phyloP scores from a whole-genome alignment of 345 rosid species.

The Salix purpurea region DNA sequence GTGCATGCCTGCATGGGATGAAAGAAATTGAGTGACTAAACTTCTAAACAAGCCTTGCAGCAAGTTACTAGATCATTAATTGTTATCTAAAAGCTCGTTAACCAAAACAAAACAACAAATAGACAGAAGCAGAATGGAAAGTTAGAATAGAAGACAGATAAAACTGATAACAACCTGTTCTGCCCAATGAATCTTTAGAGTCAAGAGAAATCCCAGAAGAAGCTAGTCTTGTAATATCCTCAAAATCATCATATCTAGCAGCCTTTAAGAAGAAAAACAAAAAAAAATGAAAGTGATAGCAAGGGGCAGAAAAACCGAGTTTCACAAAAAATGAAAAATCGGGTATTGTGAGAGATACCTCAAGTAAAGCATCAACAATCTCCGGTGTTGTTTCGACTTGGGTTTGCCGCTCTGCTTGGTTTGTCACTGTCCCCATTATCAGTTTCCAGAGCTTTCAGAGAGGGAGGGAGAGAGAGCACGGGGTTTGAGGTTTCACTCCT shows the following conservation, averaged over 20 bases:
- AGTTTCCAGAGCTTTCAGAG: not conserved
- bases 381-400: slow-evolving; percentile 30
- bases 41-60: not conserved
- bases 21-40: not conserved
- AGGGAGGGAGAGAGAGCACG: not conserved
- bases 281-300: not conserved
- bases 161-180: slow-evolving; percentile 50
- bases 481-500: not conserved
- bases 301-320: not conserved
- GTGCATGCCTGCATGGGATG: not conserved
- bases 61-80: not conserved
- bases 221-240: slow-evolving; percentile 54
- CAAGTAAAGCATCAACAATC: slow-evolving; percentile 54
- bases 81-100: too few species aligned
- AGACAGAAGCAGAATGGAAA: not conserved
- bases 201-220: slow-evolving; percentile 62
- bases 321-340: not conserved
- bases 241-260: slow-evolving; percentile 78
- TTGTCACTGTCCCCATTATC: slow-evolving; percentile 40
- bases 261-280: slow-evolving; percentile 47
- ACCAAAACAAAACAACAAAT: not conserved
- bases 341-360: slow-evolving; percentile 25
- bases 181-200: slow-evolving; percentile 80
- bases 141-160: not conserved
- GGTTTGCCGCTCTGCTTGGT: slow-evolving; percentile 12